phyloP scores from a whole-genome alignment of 192 early-diverging fungal genomes.

The Gaertneriomyces semiglobifer region DNA sequence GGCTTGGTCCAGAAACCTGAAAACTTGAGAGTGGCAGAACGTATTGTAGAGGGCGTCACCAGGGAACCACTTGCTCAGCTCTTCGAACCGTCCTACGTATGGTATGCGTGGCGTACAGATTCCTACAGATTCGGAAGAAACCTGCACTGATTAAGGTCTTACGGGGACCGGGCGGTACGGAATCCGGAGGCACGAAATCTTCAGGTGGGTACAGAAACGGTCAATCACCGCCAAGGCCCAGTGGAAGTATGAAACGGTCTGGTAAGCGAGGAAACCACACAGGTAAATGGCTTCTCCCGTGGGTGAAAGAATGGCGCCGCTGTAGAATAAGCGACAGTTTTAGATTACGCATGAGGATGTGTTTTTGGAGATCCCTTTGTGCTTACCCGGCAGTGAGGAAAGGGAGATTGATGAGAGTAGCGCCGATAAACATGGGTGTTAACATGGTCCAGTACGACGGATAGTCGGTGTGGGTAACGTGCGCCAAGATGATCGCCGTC shows the following conservation, averaged over 20 bases:
- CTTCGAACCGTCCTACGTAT: too few species aligned
- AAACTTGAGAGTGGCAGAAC: too few species aligned
- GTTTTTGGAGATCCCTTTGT: background rate
- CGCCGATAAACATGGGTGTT: conserved; percentile 70
- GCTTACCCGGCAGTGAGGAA: conserved; percentile 51
- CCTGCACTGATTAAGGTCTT: conserved; percentile 1
- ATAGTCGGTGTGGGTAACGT: conserved; percentile 77
- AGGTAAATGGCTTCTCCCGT: conserved; percentile 68
- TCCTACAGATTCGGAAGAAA: too few species aligned
- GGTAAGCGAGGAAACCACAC: conserved; percentile 66
- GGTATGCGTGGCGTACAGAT: too few species aligned
- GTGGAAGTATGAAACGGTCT: conserved; percentile 72
- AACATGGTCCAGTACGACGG: conserved; percentile 79
- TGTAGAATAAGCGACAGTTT: conserved; percentile 23
- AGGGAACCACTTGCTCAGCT: too few species aligned
- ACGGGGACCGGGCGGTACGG: conserved; percentile 28
- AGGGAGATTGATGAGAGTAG: conserved; percentile 63
- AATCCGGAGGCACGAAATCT: conserved; percentile 84
- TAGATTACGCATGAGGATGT: background rate
- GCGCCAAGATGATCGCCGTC: conserved; percentile 86
- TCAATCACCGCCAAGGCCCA: conserved; percentile 85
- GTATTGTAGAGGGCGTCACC: too few species aligned
- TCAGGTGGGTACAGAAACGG: conserved; percentile 80
- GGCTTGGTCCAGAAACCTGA: too few species aligned
- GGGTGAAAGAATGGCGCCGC: conserved; percentile 63